Conservation (phyloP, 2,329 filamentous ascomycete species). For the Trematosphaeria pertusa region DNA sequence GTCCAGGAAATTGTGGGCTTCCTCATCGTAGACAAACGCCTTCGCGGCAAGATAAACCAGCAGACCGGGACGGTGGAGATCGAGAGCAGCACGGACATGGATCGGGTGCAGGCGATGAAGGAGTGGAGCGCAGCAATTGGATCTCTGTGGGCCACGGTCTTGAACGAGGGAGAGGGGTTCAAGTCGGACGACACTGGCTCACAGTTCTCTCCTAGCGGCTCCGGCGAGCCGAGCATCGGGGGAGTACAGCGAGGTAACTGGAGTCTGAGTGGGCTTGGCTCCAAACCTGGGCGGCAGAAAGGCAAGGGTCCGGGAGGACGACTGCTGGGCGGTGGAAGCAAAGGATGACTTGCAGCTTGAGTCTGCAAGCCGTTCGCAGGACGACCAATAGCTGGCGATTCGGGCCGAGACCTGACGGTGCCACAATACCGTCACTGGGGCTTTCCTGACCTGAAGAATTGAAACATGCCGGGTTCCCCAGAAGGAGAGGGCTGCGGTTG, state of each 20-base stretch:
- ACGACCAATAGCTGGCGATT: constrained; percentile 41
- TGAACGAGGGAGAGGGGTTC: constrained; percentile 80
- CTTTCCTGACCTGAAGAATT: constrained; percentile 37
- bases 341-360: constrained; percentile 50
- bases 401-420: constrained; percentile 40
- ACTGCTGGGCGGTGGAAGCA: constrained; percentile 42
- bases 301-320: constrained; percentile 50
- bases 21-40: constrained; percentile 87
- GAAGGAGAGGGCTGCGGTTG: constrained; percentile 31
- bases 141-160: constrained; percentile 72
- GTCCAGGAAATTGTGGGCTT: constrained; percentile 96
- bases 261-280: constrained; percentile 36
- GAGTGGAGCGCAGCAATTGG: constrained; percentile 75
- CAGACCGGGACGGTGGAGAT: constrained; percentile 84
- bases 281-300: constrained; percentile 41
- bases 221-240: constrained; percentile 18
- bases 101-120: constrained; percentile 75
- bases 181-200: constrained; percentile 55
- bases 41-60: constrained; percentile 89
- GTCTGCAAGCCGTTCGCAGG: constrained; percentile 37
- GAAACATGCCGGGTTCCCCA: constrained; percentile 42
- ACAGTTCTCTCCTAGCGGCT: constrained; percentile 42
- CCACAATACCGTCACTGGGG: constrained; percentile 43
- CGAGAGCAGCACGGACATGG: constrained; percentile 73
- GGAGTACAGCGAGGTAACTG: constrained; percentile 33